phyloP scores from a whole-genome alignment of 768 basidiomycete genomes.

The Botryobasidium botryosum region DNA sequence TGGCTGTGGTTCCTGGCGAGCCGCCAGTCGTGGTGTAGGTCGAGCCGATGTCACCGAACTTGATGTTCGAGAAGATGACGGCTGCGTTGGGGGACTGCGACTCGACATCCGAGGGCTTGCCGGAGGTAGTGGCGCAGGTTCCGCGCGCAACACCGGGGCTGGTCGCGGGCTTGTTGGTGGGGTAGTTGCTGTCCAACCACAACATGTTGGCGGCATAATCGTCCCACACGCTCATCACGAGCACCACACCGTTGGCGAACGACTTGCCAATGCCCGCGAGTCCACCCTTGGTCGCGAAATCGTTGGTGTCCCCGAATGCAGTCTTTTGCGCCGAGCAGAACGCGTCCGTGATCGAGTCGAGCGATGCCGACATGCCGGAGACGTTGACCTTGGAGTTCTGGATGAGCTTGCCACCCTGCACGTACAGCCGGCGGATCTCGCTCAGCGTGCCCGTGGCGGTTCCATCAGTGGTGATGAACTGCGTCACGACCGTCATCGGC shows the following conservation, averaged over 20 bases:
- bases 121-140: slow-evolving; percentile 9
- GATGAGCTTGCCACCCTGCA: slow-evolving; percentile 36
- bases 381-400: slow-evolving; percentile 32
- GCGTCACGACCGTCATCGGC: slow-evolving; percentile 40
- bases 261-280: slow-evolving; percentile 22
- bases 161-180: slow-evolving; percentile 1
- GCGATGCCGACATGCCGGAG: slow-evolving; percentile 25
- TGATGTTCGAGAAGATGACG: too few species aligned
- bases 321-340: slow-evolving; percentile 13
- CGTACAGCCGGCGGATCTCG: slow-evolving; percentile 29
- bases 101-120: too few species aligned
- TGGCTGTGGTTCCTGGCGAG: too few species aligned
- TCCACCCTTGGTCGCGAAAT: slow-evolving; percentile 28
- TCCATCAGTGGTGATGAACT: slow-evolving; percentile 34
- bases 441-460: slow-evolving; percentile 30
- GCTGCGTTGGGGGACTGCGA: too few species aligned
- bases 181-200: slow-evolving; percentile 24
- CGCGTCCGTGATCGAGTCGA: slow-evolving; percentile 10
- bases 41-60: too few species aligned
- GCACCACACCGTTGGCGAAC: slow-evolving; percentile 29
- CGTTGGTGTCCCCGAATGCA: slow-evolving; percentile 28
- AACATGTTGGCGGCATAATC: slow-evolving; percentile 39
- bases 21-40: too few species aligned
- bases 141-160: slow-evolving; percentile 10
- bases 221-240: slow-evolving; percentile 37